These are phyloP conservation scores for Malassezia cuniculi DNA, from an alignment of 1,284 basidiomycete species.

Conservation along the genomic window DNA sequence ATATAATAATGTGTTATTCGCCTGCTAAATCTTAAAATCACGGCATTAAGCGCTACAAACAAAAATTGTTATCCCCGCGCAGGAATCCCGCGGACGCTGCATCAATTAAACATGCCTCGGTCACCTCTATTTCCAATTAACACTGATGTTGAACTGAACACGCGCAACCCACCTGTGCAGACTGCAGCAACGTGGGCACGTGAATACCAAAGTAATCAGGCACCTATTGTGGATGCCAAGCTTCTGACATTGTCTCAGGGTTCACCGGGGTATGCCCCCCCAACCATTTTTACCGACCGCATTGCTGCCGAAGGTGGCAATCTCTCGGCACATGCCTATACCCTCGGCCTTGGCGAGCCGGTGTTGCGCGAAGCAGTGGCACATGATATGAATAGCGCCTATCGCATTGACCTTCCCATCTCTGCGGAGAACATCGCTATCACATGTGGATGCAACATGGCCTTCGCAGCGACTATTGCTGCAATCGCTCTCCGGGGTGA, in stretches of 20 bases:
- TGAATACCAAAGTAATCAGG: slow-evolving; percentile 14
- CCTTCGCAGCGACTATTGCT: slow-evolving; percentile 57
- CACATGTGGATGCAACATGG: slow-evolving; percentile 60
- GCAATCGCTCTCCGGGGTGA: slow-evolving; percentile 60
- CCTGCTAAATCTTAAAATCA: too few species aligned
- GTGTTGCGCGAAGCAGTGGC: slow-evolving; percentile 54
- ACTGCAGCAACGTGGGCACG: slow-evolving; percentile 22
- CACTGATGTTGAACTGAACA: slow-evolving; percentile 13
- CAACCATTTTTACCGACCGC: slow-evolving; percentile 14
- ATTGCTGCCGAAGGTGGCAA: slow-evolving; percentile 19
- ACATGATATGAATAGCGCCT: slow-evolving; percentile 56
- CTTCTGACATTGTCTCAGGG: slow-evolving; percentile 35
- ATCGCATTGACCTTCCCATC: slow-evolving; percentile 47
- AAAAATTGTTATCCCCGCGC: too few species aligned
- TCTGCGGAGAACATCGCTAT: slow-evolving; percentile 38
- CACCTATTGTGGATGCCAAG: slow-evolving; percentile 12
- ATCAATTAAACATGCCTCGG: too few species aligned
- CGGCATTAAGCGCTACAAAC: too few species aligned
- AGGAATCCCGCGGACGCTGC: too few species aligned
- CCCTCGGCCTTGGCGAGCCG: slow-evolving; percentile 56
- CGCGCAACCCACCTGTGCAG: slow-evolving; percentile 21
- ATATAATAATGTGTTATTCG: too few species aligned
- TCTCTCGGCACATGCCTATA: slow-evolving; percentile 58
- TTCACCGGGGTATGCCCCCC: slow-evolving; percentile 26
- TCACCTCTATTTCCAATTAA: slow-evolving; percentile 11